These are phyloP conservation scores for Larix kaempferi DNA, from an alignment of 75 land plant species.

Conservation along the genomic window DNA sequence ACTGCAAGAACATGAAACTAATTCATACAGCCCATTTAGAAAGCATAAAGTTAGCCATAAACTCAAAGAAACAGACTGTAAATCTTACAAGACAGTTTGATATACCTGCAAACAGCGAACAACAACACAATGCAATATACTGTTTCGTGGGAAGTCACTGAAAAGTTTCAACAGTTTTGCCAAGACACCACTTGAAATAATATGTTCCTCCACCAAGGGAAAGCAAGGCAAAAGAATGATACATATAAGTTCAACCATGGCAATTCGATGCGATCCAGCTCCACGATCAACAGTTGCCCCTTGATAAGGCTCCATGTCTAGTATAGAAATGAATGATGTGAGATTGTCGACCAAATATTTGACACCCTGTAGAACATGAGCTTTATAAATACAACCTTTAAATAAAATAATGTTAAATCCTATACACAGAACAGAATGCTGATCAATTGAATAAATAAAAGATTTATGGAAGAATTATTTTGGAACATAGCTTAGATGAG, in stretches of 20 bases:
- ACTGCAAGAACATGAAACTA: background rate
- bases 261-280: conserved; percentile 31
- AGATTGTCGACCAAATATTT: conserved; percentile 20
- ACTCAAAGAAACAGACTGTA: background rate
- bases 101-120: conserved; percentile 25
- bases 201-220: conserved; percentile 13
- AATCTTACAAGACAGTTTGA: background rate
- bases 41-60: background rate
- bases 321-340: conserved; percentile 15
- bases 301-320: conserved; percentile 19
- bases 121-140: conserved; percentile 26
- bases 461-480: too few species aligned
- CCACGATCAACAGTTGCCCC: conserved; percentile 9
- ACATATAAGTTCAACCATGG: background rate
- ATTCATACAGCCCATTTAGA: background rate
- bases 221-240: conserved; percentile 13
- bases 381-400: too few species aligned
- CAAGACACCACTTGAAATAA: conserved; percentile 20
- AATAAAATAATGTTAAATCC: too few species aligned
- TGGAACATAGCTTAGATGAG: too few species aligned
- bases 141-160: conserved; percentile 28
- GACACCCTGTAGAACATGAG: conserved; percentile 19
- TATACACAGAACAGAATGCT: too few species aligned
- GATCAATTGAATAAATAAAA: too few species aligned
- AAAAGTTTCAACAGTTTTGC: conserved; percentile 24